phyloP scores from a whole-genome alignment of 257 asterid species.

The Primulina tabacum region DNA sequence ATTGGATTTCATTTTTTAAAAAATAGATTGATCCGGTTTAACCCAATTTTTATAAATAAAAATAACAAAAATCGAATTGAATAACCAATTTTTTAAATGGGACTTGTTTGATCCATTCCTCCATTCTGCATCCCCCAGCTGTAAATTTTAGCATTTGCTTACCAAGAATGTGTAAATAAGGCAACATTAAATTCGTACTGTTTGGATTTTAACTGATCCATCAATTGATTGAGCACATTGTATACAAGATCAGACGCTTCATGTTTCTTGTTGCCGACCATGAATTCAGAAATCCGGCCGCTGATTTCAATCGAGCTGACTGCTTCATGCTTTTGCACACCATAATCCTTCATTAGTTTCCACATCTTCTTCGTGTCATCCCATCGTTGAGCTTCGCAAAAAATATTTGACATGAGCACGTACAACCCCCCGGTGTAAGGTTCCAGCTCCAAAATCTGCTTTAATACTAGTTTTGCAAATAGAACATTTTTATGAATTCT shows the following conservation, averaged over 20 bases:
- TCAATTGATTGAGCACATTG: conserved; percentile 34
- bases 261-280: conserved; percentile 51
- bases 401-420: conserved; percentile 56
- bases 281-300: conserved; percentile 39
- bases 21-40: too few relatives aligned
- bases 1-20: too few relatives aligned
- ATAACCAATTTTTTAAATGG: too few relatives aligned
- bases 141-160: not conserved
- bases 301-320: conserved; percentile 44
- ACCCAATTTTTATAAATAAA: too few relatives aligned
- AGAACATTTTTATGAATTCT: conserved; percentile 37
- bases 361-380: conserved; percentile 50
- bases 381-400: conserved; percentile 54
- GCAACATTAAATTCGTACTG: not conserved
- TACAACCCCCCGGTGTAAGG: conserved; percentile 37
- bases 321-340: conserved; percentile 42
- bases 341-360: conserved; percentile 41
- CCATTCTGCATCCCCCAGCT: too few relatives aligned
- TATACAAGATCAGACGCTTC: conserved; percentile 35
- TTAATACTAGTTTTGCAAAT: conserved; percentile 42
- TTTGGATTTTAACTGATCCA: conserved; percentile 39
- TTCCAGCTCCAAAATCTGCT: conserved; percentile 52
- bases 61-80: too few relatives aligned
- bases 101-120: too few relatives aligned
- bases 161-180: not conserved